phyloP scores from a whole-genome alignment of 345 rosid genomes.

The Salix brachista region DNA sequence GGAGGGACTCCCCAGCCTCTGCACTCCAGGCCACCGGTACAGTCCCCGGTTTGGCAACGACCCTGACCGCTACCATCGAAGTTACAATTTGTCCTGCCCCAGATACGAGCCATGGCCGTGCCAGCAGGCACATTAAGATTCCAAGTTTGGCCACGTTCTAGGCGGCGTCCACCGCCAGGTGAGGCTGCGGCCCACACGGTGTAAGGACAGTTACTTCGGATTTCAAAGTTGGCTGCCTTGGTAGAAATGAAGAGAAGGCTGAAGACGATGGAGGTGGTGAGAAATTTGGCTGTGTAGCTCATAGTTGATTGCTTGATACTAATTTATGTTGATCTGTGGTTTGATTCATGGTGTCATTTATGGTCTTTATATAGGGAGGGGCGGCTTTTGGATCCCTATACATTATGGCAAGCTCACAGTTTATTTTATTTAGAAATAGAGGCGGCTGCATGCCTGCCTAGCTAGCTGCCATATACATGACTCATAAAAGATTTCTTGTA shows the following conservation, averaged over 20 bases:
- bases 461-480: no score
- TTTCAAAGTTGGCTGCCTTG: conserved; percentile 5
- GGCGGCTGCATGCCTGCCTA: not conserved
- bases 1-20: not conserved
- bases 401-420: not conserved
- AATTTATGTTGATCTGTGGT: not conserved
- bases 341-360: not conserved
- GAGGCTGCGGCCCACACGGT: conserved; percentile 15
- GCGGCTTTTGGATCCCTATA: not conserved
- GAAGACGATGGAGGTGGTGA: not conserved
- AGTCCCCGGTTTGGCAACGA: conserved; percentile 22
- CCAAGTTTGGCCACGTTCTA: conserved; percentile 7
- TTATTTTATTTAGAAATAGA: not conserved
- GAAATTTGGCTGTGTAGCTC: not conserved
- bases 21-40: conserved; percentile 10
- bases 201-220: conserved; percentile 7
- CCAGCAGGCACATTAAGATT: conserved; percentile 1
- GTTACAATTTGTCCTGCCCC: conserved; percentile 25
- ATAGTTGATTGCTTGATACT: not conserved
- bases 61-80: conserved; percentile 10
- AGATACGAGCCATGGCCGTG: conserved; percentile 10
- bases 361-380: not conserved
- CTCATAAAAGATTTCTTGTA: no score
- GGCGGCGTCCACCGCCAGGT: conserved; percentile 16
- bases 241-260: not conserved